These are phyloP conservation scores for Tilletia caries DNA, from an alignment of 1,284 basidiomycete genomes.

Conservation along the genomic window DNA sequence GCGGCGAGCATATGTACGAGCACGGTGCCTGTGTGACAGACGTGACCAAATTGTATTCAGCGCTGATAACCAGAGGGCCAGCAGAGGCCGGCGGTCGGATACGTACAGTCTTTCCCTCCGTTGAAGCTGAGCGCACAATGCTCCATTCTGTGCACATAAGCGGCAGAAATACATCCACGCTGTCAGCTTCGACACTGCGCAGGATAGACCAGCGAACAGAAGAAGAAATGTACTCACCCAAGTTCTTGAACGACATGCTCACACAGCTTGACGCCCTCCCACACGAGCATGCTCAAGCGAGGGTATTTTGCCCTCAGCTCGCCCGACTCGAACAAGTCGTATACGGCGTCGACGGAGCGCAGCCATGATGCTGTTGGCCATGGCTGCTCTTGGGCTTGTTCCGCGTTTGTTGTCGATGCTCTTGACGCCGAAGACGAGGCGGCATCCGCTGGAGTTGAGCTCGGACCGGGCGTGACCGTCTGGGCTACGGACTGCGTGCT, in stretches of 20 bases:
- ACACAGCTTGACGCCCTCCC: conserved; percentile 33
- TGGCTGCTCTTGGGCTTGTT: neutral
- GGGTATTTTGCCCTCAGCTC: conserved; percentile 24
- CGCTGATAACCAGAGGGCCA: too few species aligned
- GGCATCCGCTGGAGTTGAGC: too few species aligned
- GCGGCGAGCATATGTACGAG: conserved; percentile 83
- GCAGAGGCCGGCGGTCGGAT: neutral
- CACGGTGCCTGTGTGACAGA: conserved; percentile 79
- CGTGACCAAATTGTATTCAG: too few species aligned
- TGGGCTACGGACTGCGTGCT: neutral
- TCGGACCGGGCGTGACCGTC: too few species aligned
- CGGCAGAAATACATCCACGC: too few species aligned
- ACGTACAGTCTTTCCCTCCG: conserved; percentile 81
- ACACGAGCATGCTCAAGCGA: conserved; percentile 28
- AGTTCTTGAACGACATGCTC: conserved; percentile 41
- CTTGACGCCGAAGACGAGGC: neutral
- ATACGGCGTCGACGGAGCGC: conserved; percentile 46
- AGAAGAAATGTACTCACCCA: conserved; percentile 22
- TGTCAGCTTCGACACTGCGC: neutral
- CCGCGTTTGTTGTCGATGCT: neutral
- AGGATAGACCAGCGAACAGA: neutral
- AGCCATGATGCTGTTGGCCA: conserved; percentile 26
- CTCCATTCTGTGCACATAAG: conserved; percentile 57
- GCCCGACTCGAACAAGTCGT: conserved; percentile 38
- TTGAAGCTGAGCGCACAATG: conserved; percentile 75